phyloP scores from a whole-genome alignment of 192 early-diverging fungal genomes.

The Umbelopsis vinacea region DNA sequence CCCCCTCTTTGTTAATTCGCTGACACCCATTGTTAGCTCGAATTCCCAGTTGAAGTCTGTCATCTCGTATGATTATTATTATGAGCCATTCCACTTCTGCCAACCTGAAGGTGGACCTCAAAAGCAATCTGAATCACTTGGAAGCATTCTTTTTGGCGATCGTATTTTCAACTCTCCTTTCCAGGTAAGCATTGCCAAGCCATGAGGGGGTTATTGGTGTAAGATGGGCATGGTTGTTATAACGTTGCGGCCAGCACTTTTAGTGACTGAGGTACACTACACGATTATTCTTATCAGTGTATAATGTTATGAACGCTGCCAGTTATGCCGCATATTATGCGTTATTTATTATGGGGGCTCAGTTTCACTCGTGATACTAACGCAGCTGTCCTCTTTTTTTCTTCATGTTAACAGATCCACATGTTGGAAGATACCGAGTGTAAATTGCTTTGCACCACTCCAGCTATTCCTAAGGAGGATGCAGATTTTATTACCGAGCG shows the following conservation, averaged over 20 bases:
- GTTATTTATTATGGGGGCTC: neutral
- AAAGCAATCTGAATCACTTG: conserved; percentile 79
- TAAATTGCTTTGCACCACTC: conserved; percentile 63
- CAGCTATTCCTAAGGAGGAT: conserved; percentile 65
- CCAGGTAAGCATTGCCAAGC: conserved; percentile 58
- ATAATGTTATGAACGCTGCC: neutral
- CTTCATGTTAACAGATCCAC: conserved; percentile 52
- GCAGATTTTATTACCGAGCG: conserved; percentile 88
- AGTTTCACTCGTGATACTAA: too few species aligned
- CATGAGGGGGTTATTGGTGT: neutral
- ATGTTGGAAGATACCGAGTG: conserved; percentile 68
- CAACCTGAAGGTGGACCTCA: conserved; percentile 65
- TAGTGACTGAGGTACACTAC: too few species aligned
- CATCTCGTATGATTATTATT: conserved; percentile 89
- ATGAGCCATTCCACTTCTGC: conserved; percentile 88
- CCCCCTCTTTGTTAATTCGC: conserved; percentile 82
- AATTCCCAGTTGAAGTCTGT: conserved; percentile 70
- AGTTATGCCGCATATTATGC: neutral
- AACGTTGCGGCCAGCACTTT: too few species aligned
- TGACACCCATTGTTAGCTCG: conserved; percentile 73
- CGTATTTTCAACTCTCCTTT: conserved; percentile 85
- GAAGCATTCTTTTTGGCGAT: conserved; percentile 95
- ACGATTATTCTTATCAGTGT: too few species aligned
- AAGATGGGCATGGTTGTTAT: neutral
- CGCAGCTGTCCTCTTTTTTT: neutral